These are phyloP conservation scores for Yamadazyma epiphylla DNA, from an alignment of 1,139 yeast genomes.

Conservation along the genomic window DNA sequence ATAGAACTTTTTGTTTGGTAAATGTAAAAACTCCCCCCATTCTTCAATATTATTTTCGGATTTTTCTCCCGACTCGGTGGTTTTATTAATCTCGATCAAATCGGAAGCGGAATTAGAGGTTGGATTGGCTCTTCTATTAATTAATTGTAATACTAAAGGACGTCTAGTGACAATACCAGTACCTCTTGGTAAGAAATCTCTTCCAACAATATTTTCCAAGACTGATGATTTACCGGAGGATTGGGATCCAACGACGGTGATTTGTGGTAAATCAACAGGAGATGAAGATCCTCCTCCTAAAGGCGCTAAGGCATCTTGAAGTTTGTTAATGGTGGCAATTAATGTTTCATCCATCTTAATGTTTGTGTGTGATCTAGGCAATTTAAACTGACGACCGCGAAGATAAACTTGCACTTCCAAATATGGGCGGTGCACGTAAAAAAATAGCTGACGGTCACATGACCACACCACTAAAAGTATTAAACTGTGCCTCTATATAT, in stretches of 20 bases:
- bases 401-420: no score
- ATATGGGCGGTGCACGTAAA: no score
- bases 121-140: slow-evolving; percentile 54
- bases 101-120: slow-evolving; percentile 15
- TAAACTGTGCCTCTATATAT: no score
- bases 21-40: slow-evolving; percentile 97
- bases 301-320: slow-evolving; percentile 93
- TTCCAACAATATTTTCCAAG: slow-evolving; percentile 88
- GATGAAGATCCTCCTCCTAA: slow-evolving; percentile 82
- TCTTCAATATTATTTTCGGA: slow-evolving; percentile 83
- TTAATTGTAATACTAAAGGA: slow-evolving; percentile 79
- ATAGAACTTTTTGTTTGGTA: slow-evolving; percentile 84
- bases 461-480: no score
- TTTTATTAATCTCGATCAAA: slow-evolving; percentile 32
- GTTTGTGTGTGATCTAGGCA: neutral
- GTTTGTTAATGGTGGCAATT: slow-evolving; percentile 86
- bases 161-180: slow-evolving; percentile 95
- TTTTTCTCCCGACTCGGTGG: slow-evolving; percentile 40
- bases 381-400: neutral
- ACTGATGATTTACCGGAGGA: slow-evolving; percentile 94
- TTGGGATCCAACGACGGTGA: slow-evolving; percentile 95
- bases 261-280: slow-evolving; percentile 91
- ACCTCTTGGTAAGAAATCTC: slow-evolving; percentile 94
- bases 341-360: slow-evolving; percentile 78
- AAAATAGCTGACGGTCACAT: no score